Percentiles rank a stretch among this genome's conserved stretches.
These are phyloP conservation scores for Morella rubra DNA, from an alignment of 306 rosid genomes.

Conservation along the genomic window DNA sequence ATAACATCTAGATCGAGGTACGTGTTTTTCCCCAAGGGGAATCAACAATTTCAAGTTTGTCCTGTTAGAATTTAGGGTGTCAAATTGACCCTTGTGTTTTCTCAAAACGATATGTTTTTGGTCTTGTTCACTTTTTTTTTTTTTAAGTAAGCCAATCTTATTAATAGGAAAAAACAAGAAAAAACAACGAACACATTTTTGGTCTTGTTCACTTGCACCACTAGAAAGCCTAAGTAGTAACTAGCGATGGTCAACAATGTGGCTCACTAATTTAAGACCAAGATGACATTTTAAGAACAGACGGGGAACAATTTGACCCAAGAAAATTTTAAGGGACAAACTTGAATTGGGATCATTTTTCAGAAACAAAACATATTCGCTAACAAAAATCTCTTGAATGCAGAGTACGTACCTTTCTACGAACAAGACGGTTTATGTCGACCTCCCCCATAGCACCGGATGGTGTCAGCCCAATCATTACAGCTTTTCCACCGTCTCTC, in stretches of 20 bases:
- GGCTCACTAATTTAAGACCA: too few relatives aligned
- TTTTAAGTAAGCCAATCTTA: too few relatives aligned
- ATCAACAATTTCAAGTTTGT: background rate
- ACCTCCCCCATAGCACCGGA: constrained; percentile 80
- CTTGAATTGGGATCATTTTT: background rate
- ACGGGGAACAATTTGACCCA: background rate
- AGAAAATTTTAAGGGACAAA: too few relatives aligned
- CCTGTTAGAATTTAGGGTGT: background rate
- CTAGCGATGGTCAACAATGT: too few relatives aligned
- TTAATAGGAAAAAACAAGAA: too few relatives aligned
- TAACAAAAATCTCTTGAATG: background rate
- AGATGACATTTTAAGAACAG: too few relatives aligned
- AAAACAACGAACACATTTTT: too few relatives aligned
- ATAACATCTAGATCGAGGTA: background rate
- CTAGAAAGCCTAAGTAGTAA: background rate
- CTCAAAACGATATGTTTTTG: background rate
- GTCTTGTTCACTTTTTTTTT: background rate
- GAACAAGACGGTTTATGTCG: constrained; percentile 92
- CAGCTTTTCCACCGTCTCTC: constrained; percentile 96
- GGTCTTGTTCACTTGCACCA: background rate
- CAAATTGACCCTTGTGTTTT: background rate
- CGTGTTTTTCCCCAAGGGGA: background rate
- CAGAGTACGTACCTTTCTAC: constrained; percentile 65
- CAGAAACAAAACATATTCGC: background rate
- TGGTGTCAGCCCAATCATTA: constrained; percentile 83